phyloP scores from a whole-genome alignment of 2,329 filamentous ascomycete species.

The Acrocalymma vagum region DNA sequence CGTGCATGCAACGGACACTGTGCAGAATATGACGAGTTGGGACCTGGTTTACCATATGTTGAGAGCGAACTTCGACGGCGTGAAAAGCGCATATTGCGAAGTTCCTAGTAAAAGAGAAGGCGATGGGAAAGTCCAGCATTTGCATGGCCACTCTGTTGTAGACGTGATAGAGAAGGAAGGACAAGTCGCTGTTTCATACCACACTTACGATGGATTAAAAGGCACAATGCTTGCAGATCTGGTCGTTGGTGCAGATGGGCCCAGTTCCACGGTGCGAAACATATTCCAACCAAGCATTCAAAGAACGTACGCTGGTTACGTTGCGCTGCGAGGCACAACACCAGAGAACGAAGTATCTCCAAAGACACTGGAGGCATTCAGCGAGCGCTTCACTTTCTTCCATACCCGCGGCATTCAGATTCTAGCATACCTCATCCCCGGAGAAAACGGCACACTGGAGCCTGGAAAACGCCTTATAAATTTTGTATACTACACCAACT shows the following conservation, averaged over 20 bases:
- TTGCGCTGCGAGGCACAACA: constrained; percentile 41
- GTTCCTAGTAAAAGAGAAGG: constrained; percentile 23
- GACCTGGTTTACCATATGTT: constrained; percentile 43
- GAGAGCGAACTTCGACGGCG: constrained; percentile 39
- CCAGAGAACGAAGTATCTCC: constrained; percentile 30
- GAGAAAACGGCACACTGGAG: constrained; percentile 48
- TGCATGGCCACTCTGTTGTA: constrained; percentile 34
- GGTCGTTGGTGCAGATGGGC: constrained; percentile 40
- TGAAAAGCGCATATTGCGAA: constrained; percentile 34
- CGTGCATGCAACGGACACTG: constrained; percentile 35
- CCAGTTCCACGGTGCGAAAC: constrained; percentile 37
- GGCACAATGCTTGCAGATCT: constrained; percentile 34
- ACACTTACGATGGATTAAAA: constrained; percentile 21
- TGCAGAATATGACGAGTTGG: constrained; percentile 48
- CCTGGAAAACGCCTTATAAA: constrained; percentile 55
- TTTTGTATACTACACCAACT: constrained; percentile 59
- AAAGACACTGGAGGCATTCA: constrained; percentile 35
- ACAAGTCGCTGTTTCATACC: constrained; percentile 26
- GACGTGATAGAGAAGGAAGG: constrained; percentile 25
- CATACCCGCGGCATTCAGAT: constrained; percentile 48
- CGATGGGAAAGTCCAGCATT: constrained; percentile 24
- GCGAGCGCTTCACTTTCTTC: constrained; percentile 53
- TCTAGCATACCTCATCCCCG: constrained; percentile 57
- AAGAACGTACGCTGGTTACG: constrained; percentile 42
- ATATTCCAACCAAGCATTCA: constrained; percentile 27